These are phyloP conservation scores for Cantharellus anzutake DNA, from an alignment of 768 basidiomycete genomes.

Conservation along the genomic window DNA sequence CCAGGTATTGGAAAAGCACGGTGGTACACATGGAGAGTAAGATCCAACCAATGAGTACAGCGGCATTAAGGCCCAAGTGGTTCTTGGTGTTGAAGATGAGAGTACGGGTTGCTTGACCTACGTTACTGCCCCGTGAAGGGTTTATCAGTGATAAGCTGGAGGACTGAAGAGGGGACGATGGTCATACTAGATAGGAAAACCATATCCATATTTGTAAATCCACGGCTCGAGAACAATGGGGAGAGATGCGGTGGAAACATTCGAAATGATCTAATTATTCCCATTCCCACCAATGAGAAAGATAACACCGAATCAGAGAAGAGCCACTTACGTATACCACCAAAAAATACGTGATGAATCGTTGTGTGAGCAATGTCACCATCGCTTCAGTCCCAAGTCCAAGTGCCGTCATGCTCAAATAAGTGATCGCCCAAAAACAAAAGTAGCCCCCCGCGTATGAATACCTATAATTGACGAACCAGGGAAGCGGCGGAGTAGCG, in stretches of 20 bases:
- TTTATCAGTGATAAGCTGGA: background rate
- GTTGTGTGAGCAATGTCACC: slow-evolving; percentile 19
- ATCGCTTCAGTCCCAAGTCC: slow-evolving; percentile 19
- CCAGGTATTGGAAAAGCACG: slow-evolving; percentile 2
- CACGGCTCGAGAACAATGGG: slow-evolving; percentile 29
- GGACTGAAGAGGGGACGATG: background rate
- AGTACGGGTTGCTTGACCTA: slow-evolving; percentile 33
- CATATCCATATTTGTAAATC: slow-evolving; percentile 22
- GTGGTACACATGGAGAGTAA: slow-evolving; percentile 1
- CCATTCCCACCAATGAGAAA: no score
- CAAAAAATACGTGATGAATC: slow-evolving; percentile 20
- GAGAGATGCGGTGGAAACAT: slow-evolving; percentile 22
- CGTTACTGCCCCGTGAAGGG: background rate
- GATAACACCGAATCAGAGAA: background rate
- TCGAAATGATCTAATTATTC: slow-evolving; percentile 34
- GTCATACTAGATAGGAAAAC: background rate
- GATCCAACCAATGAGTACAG: slow-evolving; percentile 20
- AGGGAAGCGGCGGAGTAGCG: background rate
- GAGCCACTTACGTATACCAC: slow-evolving; percentile 9
- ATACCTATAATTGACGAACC: background rate
- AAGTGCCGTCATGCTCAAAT: slow-evolving; percentile 17
- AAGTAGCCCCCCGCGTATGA: slow-evolving; percentile 18
- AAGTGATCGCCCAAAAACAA: slow-evolving; percentile 19
- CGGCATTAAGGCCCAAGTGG: slow-evolving; percentile 20
- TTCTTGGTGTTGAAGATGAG: slow-evolving; percentile 51